These are phyloP conservation scores for Aspergillus sp. DNA, from an alignment of 2,329 filamentous ascomycete genomes.

Conservation along the genomic window DNA sequence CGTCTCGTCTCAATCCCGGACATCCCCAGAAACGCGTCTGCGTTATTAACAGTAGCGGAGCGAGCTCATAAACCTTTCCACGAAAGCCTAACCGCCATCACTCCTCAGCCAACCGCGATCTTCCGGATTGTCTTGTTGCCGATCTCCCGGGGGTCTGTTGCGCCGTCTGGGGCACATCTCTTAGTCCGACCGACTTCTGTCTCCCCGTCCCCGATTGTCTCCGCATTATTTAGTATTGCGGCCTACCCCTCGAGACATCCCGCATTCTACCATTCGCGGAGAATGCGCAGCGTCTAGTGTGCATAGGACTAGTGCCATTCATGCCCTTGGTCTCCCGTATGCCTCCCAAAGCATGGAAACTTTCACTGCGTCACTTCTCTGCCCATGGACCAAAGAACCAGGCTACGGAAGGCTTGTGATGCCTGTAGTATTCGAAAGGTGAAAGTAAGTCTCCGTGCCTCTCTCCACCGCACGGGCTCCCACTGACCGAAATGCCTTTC, in stretches of 20 bases:
- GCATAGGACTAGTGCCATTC: neutral
- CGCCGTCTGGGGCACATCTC: neutral
- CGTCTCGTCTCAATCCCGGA: too few relatives aligned
- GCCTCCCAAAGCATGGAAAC: constrained; percentile 24
- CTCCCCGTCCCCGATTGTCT: neutral
- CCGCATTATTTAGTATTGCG: neutral
- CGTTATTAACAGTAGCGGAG: neutral
- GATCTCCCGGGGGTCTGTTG: neutral
- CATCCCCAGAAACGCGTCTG: too few relatives aligned
- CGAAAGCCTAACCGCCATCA: neutral
- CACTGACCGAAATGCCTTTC: constrained; percentile 6
- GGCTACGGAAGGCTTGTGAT: constrained; percentile 53
- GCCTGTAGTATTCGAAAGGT: constrained; percentile 55
- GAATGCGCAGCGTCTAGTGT: neutral
- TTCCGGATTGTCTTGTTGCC: neutral
- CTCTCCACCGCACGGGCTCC: neutral
- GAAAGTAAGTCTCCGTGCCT: constrained; percentile 40
- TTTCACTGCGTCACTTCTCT: constrained; percentile 13
- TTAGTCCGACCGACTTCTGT: neutral
- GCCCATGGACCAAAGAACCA: constrained; percentile 38
- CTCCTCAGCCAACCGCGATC: neutral
- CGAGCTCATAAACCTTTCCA: neutral
- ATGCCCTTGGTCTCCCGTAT: constrained; percentile 14
- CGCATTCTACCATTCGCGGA: neutral
- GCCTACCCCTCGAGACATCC: neutral